phyloP scores from a whole-genome alignment of 805 yeast genomes.

The Maudiozyma serrabonitensis region DNA sequence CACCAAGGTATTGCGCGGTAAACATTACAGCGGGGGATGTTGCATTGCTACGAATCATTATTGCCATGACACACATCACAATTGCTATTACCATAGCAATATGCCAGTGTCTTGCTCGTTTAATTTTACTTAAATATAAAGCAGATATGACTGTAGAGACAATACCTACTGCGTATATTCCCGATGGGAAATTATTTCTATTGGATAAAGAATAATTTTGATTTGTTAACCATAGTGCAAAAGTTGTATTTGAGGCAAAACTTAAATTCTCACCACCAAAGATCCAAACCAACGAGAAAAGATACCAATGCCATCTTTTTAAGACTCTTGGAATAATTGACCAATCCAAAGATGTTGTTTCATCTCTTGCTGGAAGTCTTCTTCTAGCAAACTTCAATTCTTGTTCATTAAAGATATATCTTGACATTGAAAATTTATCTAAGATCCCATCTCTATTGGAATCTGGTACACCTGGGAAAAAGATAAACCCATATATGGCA shows the following conservation, averaged over 20 bases:
- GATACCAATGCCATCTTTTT: constrained; percentile 49
- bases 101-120: constrained; percentile 40
- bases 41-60: constrained; percentile 39
- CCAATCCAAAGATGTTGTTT: constrained; percentile 31
- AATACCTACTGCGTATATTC: constrained; percentile 44
- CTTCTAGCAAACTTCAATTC: constrained; percentile 35
- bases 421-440: constrained; percentile 18
- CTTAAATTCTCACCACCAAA: constrained; percentile 42
- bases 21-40: constrained; percentile 32
- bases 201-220: constrained; percentile 35
- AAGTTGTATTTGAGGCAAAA: constrained; percentile 37
- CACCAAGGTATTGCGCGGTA: constrained; percentile 47
- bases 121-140: constrained; percentile 35
- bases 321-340: constrained; percentile 36
- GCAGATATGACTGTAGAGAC: constrained; percentile 37
- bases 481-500: constrained; percentile 44
- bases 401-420: constrained; percentile 32
- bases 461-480: constrained; percentile 48
- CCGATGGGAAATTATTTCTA: constrained; percentile 46
- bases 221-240: constrained; percentile 38
- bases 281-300: constrained; percentile 43
- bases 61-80: constrained; percentile 36
- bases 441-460: constrained; percentile 6
- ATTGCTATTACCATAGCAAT: constrained; percentile 38
- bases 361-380: constrained; percentile 35